Evolutionary conservation across 2,329 filamentous ascomycete species (phyloP).

Genomic region (Hymenoscyphus albidus): DNA sequence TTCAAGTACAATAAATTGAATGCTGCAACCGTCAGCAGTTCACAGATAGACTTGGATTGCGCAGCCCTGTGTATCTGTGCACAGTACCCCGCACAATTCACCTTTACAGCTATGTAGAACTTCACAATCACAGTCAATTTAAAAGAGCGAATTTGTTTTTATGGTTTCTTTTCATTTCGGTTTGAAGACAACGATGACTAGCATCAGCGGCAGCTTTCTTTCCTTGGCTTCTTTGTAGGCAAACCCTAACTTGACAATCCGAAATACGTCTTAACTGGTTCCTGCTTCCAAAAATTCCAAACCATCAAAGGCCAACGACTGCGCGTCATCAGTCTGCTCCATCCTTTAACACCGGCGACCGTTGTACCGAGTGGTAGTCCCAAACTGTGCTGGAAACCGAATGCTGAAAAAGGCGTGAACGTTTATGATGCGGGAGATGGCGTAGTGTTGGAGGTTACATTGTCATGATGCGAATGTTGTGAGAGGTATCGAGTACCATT

Average conservation of each 20-base stretch:
- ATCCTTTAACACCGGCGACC: conserved; percentile 35
- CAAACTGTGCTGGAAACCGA: conserved; percentile 30
- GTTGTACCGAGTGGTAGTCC: conserved; percentile 31
- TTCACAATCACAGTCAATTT: conserved; percentile 4
- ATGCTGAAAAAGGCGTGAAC: conserved; percentile 36
- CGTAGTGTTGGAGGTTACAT: conserved; percentile 32
- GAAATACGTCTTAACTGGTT: conserved; percentile 34
- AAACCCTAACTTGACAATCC: conserved; percentile 35
- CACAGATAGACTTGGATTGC: no score
- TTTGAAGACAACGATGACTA: conserved; percentile 32
- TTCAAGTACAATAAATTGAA: neutral
- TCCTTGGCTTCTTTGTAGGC: conserved; percentile 30
- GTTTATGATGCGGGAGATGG: conserved; percentile 36
- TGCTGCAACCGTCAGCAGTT: neutral
- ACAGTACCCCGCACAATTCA: neutral
- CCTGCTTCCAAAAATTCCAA: conserved; percentile 32
- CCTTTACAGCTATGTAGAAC: neutral
- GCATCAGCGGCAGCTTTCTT: conserved; percentile 35
- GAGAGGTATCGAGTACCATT: conserved; percentile 36
- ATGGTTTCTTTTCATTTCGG: conserved; percentile 26
- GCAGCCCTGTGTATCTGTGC: neutral
- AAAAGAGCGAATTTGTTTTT: conserved; percentile 33
- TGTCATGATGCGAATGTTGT: conserved; percentile 36
- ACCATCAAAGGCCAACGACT: conserved; percentile 36
- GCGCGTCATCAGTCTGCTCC: conserved; percentile 35